Percentiles rank a stretch among this genome's conserved stretches.
Conservation (phyloP, 2,329 filamentous ascomycete species). For the Ophiocordyceps camponoti-floridani region DNA sequence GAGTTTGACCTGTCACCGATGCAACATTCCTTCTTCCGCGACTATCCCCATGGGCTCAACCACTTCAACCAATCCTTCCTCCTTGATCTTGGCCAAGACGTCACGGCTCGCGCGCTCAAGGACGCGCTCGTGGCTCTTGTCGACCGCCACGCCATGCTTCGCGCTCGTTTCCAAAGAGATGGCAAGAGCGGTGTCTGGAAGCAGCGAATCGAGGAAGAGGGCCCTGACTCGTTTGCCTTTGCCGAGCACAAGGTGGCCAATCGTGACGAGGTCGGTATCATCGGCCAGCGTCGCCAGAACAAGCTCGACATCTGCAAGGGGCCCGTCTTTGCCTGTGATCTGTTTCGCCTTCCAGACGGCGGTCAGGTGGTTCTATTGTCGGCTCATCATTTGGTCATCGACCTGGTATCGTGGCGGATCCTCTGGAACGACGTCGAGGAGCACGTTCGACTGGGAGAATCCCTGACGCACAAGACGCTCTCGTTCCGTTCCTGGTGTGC, state of each 20-base stretch:
- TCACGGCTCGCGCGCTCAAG: conserved; percentile 5
- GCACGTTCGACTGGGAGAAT: conserved; percentile 1
- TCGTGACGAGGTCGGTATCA: neutral
- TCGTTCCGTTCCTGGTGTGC: conserved; percentile 18
- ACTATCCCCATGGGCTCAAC: conserved; percentile 9
- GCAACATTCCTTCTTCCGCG: conserved; percentile 23
- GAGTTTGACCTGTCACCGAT: conserved; percentile 23
- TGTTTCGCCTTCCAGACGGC: conserved; percentile 4
- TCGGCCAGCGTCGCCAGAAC: conserved; percentile 1
- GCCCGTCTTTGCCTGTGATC: conserved; percentile 6
- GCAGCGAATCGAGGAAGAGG: conserved; percentile 7
- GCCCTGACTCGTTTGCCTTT: conserved; percentile 1
- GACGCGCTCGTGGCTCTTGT: conserved; percentile 10
- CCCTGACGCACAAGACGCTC: conserved; percentile 4
- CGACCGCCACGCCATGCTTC: conserved; percentile 16
- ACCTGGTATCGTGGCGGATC: conserved; percentile 32
- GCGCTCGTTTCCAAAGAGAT: conserved; percentile 11
- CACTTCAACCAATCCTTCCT: conserved; percentile 27
- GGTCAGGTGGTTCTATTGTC: conserved; percentile 2
- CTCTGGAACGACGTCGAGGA: conserved; percentile 5
- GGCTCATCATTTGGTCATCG: conserved; percentile 10
- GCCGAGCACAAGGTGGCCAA: conserved; percentile 1
- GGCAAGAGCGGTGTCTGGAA: conserved; percentile 3
- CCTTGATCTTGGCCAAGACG: conserved; percentile 10
- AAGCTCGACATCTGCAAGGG: conserved; percentile 4